Percentiles rank a stretch among this genome's conserved stretches.
phyloP scores from a whole-genome alignment of 2,329 filamentous ascomycete genomes.

The Bipolaris cookei region DNA sequence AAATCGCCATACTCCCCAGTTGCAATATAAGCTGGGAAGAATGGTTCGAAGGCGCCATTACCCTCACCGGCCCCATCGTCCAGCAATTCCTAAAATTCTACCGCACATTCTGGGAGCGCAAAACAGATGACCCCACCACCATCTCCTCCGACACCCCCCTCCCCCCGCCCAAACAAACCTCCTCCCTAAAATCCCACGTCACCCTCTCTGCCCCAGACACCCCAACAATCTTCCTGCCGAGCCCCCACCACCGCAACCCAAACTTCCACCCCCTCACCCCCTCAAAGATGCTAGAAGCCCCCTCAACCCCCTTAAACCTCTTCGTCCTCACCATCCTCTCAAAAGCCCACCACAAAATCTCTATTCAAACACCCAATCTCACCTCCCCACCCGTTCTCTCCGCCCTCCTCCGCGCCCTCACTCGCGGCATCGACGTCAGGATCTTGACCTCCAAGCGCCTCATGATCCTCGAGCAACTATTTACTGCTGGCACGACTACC shows the following conservation, averaged over 20 bases:
- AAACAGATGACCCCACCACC: constrained; percentile 18
- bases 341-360: constrained; percentile 65
- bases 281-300: constrained; percentile 59
- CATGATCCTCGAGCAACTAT: constrained; percentile 81
- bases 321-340: constrained; percentile 67
- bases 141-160: background rate
- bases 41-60: constrained; percentile 83
- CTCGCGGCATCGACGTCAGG: constrained; percentile 70
- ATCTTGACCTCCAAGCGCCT: constrained; percentile 71
- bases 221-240: constrained; percentile 72
- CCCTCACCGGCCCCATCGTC: constrained; percentile 68
- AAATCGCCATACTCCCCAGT: constrained; percentile 72
- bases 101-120: constrained; percentile 67
- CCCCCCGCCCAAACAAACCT: constrained; percentile 1
- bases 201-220: constrained; percentile 31
- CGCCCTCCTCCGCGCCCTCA: constrained; percentile 66
- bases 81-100: constrained; percentile 71
- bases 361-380: constrained; percentile 78
- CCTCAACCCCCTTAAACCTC: constrained; percentile 70
- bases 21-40: constrained; percentile 87
- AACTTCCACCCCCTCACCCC: constrained; percentile 58
- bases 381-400: constrained; percentile 70
- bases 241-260: constrained; percentile 73
- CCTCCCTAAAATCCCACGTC: constrained; percentile 5
- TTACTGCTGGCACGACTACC: constrained; percentile 78